Conservation (phyloP, 768 basidiomycete species). For the Mrakia gelida region DNA sequence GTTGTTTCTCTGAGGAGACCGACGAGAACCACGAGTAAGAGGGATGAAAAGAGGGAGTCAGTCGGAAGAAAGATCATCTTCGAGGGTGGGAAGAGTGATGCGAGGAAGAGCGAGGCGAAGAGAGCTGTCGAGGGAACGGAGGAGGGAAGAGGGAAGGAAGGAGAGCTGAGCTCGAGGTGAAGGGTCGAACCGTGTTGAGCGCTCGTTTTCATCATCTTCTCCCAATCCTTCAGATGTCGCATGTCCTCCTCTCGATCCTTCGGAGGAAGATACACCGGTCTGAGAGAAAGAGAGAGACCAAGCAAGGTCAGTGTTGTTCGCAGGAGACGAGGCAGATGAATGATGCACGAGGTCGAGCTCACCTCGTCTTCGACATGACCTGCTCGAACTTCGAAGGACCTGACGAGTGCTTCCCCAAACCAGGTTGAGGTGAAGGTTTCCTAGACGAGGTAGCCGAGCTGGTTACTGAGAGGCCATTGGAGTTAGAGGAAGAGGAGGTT, state of each 20-base stretch:
- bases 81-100: background rate
- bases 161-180: background rate
- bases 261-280: conserved; percentile 23
- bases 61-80: too few relatives aligned
- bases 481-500: background rate
- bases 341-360: background rate
- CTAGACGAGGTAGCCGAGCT: background rate
- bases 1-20: background rate
- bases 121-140: background rate
- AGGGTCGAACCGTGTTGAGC: conserved; percentile 6
- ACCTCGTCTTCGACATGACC: conserved; percentile 16
- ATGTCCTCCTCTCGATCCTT: conserved; percentile 28
- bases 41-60: too few relatives aligned
- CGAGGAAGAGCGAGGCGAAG: background rate
- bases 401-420: background rate
- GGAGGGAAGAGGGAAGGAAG: background rate
- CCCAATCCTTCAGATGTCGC: conserved; percentile 18
- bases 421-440: background rate
- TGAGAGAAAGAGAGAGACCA: background rate
- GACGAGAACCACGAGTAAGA: background rate
- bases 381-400: conserved; percentile 16
- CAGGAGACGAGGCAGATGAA: background rate
- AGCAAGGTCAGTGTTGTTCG: background rate
- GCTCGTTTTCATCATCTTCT: conserved; percentile 25
- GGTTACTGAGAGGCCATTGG: background rate